Base-by-base conservation (phyloP, 768 basidiomycete species). In the Mycena pura region DNA sequence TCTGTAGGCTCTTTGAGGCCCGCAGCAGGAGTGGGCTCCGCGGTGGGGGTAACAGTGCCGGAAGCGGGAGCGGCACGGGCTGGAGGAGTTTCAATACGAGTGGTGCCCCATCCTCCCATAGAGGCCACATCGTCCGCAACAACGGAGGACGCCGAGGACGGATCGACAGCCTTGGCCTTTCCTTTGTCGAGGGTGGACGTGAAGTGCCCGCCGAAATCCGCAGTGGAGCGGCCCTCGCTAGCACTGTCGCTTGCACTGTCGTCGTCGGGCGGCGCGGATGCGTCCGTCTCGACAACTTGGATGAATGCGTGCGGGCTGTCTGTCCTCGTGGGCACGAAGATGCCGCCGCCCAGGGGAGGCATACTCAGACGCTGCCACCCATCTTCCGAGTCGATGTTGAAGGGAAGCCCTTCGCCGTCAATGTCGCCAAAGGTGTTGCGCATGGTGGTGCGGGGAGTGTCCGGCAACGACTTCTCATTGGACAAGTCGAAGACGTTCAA, bases 321-420 rank as follows among this genome's bases (percentile, higher is more conserved):
- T 14, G 67, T 61, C 29, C 68, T 68, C 28, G 64, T 56, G 31
- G 73, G 61, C 8, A 63, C 63, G 64, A 82, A 80, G 15, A 86
- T 69, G 24, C 77, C 81, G 28, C 77, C 77, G 14, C n/a, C n/a
- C n/a, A 83, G 62, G 56, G 62, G 69, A 21, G 81, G 82, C 28
- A n/a, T n/a, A n/a, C n/a, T n/a, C n/a, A 90, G 77, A 44, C 76
- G 77, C 68, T 90, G 86, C 91, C 90, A 91, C 39, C 86, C 88
- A 39, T 86, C 83, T 22, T 86, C n/a, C n/a, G n/a, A n/a, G n/a
- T n/a, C 85, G 38, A 81, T 77, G 44, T 79, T 74, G 31, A 81
- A 71, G 32, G 83, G 78, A 9, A 82, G 76, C 38, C 81, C 77
- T 24, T 80, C 75, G 41, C 75, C 76, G 22, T 75, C 76, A 28